phyloP scores from a whole-genome alignment of 2,329 filamentous ascomycete species.

The Zarea fungicola region DNA sequence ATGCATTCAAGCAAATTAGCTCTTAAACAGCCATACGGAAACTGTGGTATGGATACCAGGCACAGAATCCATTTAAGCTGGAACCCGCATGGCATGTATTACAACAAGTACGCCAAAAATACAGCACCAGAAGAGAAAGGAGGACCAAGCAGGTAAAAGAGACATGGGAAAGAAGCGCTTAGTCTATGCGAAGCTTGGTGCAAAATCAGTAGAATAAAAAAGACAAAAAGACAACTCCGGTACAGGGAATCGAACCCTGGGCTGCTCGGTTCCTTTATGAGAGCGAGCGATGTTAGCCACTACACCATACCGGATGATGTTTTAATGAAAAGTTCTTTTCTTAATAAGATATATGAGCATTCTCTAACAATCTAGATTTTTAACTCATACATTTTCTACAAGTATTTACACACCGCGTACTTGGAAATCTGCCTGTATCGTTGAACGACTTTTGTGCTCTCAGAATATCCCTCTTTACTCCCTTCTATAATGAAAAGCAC shows the following conservation, averaged over 20 bases:
- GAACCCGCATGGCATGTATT: too few species aligned
- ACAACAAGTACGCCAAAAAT: too few species aligned
- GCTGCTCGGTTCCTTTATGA: conserved; percentile 27
- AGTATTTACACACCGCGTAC: neutral
- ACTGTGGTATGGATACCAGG: too few species aligned
- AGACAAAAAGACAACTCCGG: conserved; percentile 20
- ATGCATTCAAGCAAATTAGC: neutral
- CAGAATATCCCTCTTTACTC: too few species aligned
- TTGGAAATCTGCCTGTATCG: too few species aligned
- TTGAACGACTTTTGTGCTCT: too few species aligned
- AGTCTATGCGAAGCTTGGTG: neutral
- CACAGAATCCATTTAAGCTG: too few species aligned
- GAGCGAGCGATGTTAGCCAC: conserved; percentile 34
- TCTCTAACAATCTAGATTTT: neutral
- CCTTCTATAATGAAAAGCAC: too few species aligned
- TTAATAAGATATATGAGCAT: neutral
- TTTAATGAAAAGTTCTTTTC: neutral
- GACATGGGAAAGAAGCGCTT: neutral
- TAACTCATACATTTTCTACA: neutral
- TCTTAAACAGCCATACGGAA: too few species aligned
- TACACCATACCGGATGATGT: conserved; percentile 30
- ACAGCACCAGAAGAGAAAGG: too few species aligned
- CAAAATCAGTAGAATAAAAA: neutral
- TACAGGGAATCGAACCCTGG: conserved; percentile 32
- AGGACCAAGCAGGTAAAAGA: too few species aligned